A percentile compares a stretch with the other conserved stretches of the same genome.
These are phyloP conservation scores for Phytophthora sojae DNA, from an alignment of 352 stramenopile genomes.

Conservation along the genomic window DNA sequence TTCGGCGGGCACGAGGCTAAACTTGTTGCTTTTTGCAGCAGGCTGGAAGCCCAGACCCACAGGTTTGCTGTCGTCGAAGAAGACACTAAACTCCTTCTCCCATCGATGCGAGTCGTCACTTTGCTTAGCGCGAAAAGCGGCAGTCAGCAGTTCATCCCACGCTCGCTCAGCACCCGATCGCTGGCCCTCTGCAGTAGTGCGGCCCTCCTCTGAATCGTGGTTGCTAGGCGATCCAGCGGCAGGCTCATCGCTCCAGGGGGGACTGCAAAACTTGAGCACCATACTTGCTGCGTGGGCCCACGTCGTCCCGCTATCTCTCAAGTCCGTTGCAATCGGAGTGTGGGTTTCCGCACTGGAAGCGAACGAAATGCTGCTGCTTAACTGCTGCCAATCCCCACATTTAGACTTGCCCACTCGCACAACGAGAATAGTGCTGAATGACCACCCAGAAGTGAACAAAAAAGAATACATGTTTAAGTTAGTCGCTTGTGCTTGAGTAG, in stretches of 20 bases:
- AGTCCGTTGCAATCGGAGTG: conserved; percentile 9
- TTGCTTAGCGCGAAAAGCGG: conserved; percentile 24
- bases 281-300: conserved; percentile 23
- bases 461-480: conserved; percentile 21
- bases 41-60: conserved; percentile 61
- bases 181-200: conserved; percentile 5
- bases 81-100: conserved; percentile 67
- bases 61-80: conserved; percentile 57
- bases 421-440: conserved; percentile 11
- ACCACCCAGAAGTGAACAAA: neutral
- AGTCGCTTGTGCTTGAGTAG: conserved; percentile 4
- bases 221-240: conserved; percentile 2
- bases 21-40: conserved; percentile 20
- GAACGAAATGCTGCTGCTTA: neutral
- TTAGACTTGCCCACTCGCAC: conserved; percentile 7
- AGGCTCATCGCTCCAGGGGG: conserved; percentile 35
- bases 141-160: conserved; percentile 36
- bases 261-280: conserved; percentile 64
- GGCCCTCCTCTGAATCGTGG: conserved; percentile 33
- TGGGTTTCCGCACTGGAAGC: neutral
- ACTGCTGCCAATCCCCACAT: neutral
- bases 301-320: neutral
- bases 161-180: conserved; percentile 26
- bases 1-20: conserved; percentile 9
- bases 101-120: conserved; percentile 33